Base-by-base conservation (phyloP, 108 stramenopile species). In the Schizochytrium sp. region DNA sequence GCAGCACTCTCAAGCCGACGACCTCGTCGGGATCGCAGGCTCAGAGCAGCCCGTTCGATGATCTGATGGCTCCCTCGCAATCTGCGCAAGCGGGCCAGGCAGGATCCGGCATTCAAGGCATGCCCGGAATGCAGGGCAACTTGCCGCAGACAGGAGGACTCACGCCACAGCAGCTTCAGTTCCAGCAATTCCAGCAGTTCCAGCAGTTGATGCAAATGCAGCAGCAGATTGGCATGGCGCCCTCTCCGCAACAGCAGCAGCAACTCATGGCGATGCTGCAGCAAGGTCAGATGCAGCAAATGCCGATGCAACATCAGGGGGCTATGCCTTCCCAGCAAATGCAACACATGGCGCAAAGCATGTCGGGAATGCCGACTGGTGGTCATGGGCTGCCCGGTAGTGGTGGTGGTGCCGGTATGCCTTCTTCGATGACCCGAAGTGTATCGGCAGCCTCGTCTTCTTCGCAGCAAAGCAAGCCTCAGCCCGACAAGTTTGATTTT, bases 401-500 rank as follows among this genome's bases (percentile, higher is more conserved):
- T 34, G 34, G 34, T 2, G 34, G 34, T 34, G 34, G 34, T 34
- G 34, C 2, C 34, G 34, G 34, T 34, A 34, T 34, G 34, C 34
- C 34, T 34, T 34, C 34, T 34, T 34, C 34, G 34, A 34, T 57
- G 0, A 14, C 55, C 14, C 55, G 55, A 16, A 57, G 55, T 16
- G 55, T 57, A 4, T 41, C 63, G 14, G 63, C 34, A 8, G 14
- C 63, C 8, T 69, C 63, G 8, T 16, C 63, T 18, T 69, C 63
- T 16, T 41, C 63, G 14, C 63, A 69, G 41, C 63, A 69, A 23
- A 41, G 34, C 63, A 83, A 83, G 45, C 10, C 45, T 12, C 76
- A 83, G 48, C 76, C 76, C 12, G 76, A 83, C 76, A 83, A 83
- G 76, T 83, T 83, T 34, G 76, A 83, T 23, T 83, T 83, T 83